Evolutionary conservation across 2,329 filamentous ascomycete species (phyloP), one percentile per base, ranked within the genome.

Genomic region (Madurella fahalii): DNA sequence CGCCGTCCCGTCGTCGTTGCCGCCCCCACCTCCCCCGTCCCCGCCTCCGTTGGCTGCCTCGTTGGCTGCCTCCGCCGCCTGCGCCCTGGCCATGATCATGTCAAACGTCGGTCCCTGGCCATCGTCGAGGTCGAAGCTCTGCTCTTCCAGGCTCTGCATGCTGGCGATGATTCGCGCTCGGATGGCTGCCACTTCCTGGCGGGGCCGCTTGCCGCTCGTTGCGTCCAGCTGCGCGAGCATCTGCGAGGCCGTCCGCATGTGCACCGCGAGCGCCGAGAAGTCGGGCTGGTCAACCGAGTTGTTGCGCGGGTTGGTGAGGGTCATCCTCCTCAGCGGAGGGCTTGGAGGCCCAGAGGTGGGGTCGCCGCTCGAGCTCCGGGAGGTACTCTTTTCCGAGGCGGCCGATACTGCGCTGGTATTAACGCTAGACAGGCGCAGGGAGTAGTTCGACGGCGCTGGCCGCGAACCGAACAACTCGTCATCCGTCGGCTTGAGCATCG

Each of bases 141-240:
- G 87, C 69, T 94, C 90, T 69, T 94, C 89, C 9, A 94, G 73
- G 61, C 81, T 90, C 68, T 94, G 89, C 90, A 94, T 94, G 69
- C 89, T 93, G 2, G 89, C 89, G 64, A 94, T 94, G 60, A 94
- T 94, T 71, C 90, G 91, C 40, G 88, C 85, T 62, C 90, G 81
- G 68, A 94, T 94, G 8, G 89, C 87, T 16, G 88, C 89, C 4
- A 94, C 89, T 70, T 94, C 89, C 31, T 85, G 83, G 66, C 82
- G 87, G 1, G 89, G 89, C 34, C 89, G 79, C 71, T 93, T 94
- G 30, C 88, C 86, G 60, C 86, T 86, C 18, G 87, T 93, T 2
- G 87, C 82, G 56, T 94, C 89, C 9, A 94, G 77, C 64, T 94
- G 89, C 13, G 89, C 87, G 42, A 94, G 76, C 89, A 94, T 94